Evolutionary conservation across 345 rosid genomes (phyloP).

Genomic region (Camelina laxa): DNA sequence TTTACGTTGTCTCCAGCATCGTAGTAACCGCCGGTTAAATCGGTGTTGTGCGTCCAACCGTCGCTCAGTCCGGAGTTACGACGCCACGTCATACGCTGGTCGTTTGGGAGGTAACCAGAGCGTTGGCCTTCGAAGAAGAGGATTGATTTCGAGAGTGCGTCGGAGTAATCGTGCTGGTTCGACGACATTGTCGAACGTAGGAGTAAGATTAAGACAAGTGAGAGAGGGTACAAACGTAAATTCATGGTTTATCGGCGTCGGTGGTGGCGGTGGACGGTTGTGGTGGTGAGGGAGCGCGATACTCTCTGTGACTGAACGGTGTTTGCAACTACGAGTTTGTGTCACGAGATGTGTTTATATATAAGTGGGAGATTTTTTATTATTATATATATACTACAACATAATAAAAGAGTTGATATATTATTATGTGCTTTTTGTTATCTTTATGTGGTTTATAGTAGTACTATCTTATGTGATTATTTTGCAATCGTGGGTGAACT

Average conservation of each 20-base stretch:
- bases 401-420: background rate
- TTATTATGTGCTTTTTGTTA: background rate
- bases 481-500: background rate
- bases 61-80: constrained; percentile 76
- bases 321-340: constrained; percentile 7
- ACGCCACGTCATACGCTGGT: constrained; percentile 76
- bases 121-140: constrained; percentile 98
- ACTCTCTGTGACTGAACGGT: constrained; percentile 31
- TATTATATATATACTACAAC: background rate
- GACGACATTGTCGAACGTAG: constrained; percentile 25
- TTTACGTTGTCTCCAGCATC: constrained; percentile 98
- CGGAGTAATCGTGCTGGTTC: constrained; percentile 64
- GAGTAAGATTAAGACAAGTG: background rate
- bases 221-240: constrained; percentile 14
- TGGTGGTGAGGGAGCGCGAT: background rate
- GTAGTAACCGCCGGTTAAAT: constrained; percentile 88
- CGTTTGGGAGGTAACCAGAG: constrained; percentile 75
- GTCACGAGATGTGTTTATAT: constrained; percentile 42
- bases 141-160: constrained; percentile 85
- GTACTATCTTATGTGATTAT: background rate
- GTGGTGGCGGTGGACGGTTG: background rate
- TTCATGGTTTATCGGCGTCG: constrained; percentile 38
- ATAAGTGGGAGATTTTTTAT: background rate
- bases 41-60: constrained; percentile 68
- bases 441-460: background rate